Percentiles rank a stretch among this genome's conserved stretches.
Evolutionary conservation across 176 grass and related monocot genomes (phyloP).

Genomic region (Oropetium thomaeum): DNA sequence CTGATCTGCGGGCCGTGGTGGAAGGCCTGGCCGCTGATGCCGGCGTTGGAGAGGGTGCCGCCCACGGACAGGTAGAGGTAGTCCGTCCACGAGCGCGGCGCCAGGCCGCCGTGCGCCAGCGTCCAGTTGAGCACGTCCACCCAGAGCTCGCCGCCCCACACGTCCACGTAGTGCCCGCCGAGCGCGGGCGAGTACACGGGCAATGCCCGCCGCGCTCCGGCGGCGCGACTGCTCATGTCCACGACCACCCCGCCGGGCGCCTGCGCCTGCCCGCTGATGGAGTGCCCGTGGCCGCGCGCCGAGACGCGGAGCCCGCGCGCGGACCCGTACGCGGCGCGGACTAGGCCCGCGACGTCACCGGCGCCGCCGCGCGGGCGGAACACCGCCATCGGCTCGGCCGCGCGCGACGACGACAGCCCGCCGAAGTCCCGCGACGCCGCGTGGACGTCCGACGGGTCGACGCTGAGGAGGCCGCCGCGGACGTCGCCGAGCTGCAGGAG

Average conservation of each 20-base stretch:
- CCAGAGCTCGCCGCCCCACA: slow-evolving; percentile 90
- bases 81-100: slow-evolving; percentile 90
- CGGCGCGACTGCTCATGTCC: slow-evolving; percentile 61
- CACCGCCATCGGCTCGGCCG: slow-evolving; percentile 52
- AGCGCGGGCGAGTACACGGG: slow-evolving; percentile 56
- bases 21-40: slow-evolving; percentile 88
- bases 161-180: slow-evolving; percentile 74
- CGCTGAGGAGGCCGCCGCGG: slow-evolving; percentile 38
- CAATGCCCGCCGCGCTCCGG: slow-evolving; percentile 1
- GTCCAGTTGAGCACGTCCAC: slow-evolving; percentile 90
- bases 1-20: slow-evolving; percentile 82
- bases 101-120: slow-evolving; percentile 61
- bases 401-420: slow-evolving; percentile 25
- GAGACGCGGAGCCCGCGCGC: slow-evolving; percentile 54
- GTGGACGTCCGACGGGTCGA: slow-evolving; percentile 50
- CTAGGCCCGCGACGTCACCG: slow-evolving; percentile 45
- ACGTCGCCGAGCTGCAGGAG: slow-evolving; percentile 35
- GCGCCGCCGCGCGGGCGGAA: slow-evolving; percentile 49
- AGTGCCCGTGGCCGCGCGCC: slow-evolving; percentile 75
- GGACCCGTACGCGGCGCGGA: slow-evolving; percentile 51
- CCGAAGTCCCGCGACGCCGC: slow-evolving; percentile 67
- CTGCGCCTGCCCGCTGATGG: slow-evolving; percentile 81
- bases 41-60: slow-evolving; percentile 94
- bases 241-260: slow-evolving; percentile 67
- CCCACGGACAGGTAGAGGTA: slow-evolving; percentile 91